Evolutionary conservation across 2,329 filamentous ascomycete genomes (phyloP).

Genomic region (Venturia carpophila): DNA sequence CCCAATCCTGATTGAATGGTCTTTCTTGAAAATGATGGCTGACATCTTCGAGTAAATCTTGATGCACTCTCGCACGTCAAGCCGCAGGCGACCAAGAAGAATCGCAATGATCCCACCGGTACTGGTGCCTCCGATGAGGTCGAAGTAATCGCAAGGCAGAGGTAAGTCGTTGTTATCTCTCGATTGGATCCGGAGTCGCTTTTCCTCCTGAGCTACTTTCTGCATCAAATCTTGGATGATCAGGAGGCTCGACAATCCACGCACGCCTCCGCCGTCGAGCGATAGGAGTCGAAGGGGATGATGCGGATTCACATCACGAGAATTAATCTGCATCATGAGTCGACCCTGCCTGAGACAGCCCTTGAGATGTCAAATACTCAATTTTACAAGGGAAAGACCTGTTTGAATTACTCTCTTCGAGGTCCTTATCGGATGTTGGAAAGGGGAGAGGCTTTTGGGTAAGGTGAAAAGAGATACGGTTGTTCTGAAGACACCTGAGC

Average conservation of each 20-base stretch:
- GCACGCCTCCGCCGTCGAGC: slow-evolving; percentile 26
- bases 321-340: neutral
- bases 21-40: slow-evolving; percentile 25
- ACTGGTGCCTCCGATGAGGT: slow-evolving; percentile 25
- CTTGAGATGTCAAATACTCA: too few relatives aligned
- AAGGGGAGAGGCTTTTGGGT: neutral
- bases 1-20: slow-evolving; percentile 23
- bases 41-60: slow-evolving; percentile 17
- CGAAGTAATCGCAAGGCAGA: slow-evolving; percentile 24
- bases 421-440: too few relatives aligned
- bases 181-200: slow-evolving; percentile 26
- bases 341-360: neutral
- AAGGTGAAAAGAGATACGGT: neutral
- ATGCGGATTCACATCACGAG: slow-evolving; percentile 2
- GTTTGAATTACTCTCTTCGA: neutral
- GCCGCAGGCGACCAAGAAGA: slow-evolving; percentile 19
- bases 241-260: slow-evolving; percentile 24
- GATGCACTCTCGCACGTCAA: slow-evolving; percentile 18
- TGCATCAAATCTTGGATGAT: slow-evolving; percentile 25
- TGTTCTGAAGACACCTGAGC: neutral
- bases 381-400: neutral
- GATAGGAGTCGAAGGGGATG: slow-evolving; percentile 22
- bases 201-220: slow-evolving; percentile 27
- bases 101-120: slow-evolving; percentile 22
- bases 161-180: slow-evolving; percentile 20